Evolutionary conservation across 352 stramenopile genomes (phyloP).

Genomic region (Pythium phragmiticola): DNA sequence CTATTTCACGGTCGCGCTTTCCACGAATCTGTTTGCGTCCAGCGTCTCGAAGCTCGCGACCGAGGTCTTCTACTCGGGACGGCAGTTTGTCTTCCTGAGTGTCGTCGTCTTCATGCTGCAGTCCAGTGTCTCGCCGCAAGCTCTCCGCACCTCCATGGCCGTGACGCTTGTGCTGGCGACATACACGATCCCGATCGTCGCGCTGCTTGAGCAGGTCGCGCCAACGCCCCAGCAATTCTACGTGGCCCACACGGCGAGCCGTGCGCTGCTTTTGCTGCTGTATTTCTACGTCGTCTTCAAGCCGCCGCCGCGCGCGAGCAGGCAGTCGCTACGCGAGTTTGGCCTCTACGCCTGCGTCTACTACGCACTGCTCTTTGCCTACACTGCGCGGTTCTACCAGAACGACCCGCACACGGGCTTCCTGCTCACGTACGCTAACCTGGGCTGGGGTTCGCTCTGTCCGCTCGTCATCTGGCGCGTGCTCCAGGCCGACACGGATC

Average conservation of each 20-base stretch:
- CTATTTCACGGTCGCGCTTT: slow-evolving; percentile 31
- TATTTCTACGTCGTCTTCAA: slow-evolving; percentile 46
- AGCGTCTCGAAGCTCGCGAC: slow-evolving; percentile 24
- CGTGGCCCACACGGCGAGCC: slow-evolving; percentile 30
- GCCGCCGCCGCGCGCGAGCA: slow-evolving; percentile 44
- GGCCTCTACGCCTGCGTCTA: slow-evolving; percentile 41
- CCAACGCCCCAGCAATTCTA: slow-evolving; percentile 31
- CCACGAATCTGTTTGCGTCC: slow-evolving; percentile 33
- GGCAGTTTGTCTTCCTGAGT: slow-evolving; percentile 66
- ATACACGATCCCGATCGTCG: slow-evolving; percentile 62
- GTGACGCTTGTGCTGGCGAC: slow-evolving; percentile 45
- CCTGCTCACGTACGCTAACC: slow-evolving; percentile 57
- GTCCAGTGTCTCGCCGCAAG: slow-evolving; percentile 47
- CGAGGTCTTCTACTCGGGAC: slow-evolving; percentile 56
- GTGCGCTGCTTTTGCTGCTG: slow-evolving; percentile 37
- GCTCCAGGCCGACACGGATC: slow-evolving; percentile 64
- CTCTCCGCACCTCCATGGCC: slow-evolving; percentile 40
- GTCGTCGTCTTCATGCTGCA: slow-evolving; percentile 66
- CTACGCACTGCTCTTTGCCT: slow-evolving; percentile 26
- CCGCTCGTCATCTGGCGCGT: slow-evolving; percentile 74
- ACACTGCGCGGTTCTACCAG: slow-evolving; percentile 50
- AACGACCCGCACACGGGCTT: slow-evolving; percentile 47
- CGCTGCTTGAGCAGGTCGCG: slow-evolving; percentile 23
- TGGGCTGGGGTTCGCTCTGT: slow-evolving; percentile 45
- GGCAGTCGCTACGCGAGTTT: slow-evolving; percentile 55